Evolutionary conservation across 495 filamentous ascomycete genomes (phyloP), one percentile per base, ranked within the genome.

Genomic region (Letharia lupina): DNA sequence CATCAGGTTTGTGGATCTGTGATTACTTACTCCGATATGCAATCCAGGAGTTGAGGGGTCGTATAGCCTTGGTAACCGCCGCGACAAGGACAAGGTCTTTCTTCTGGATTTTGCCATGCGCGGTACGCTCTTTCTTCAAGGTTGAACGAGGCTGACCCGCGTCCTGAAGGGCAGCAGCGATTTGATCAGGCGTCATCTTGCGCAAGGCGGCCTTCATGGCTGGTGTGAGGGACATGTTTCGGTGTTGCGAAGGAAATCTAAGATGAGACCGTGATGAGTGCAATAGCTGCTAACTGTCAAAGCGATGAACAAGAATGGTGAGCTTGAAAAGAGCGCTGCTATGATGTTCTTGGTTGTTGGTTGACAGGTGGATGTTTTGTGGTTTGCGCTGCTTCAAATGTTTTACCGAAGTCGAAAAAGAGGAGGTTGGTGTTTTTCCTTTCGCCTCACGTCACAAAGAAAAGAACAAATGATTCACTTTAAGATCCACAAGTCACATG

Each of bases 41-140:
- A 68, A 83, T 81, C 67, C 75, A 83, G 39, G 74, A 76, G 64
- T 83, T 83, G 13, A 83, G 63, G 33, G 78, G 71, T 35, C 70
- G 48, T 61, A 56, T 67, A 23, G 48, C 28, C 54, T 70, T 70
- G 33, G 37, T n/a, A 23, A 28, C 23, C 23, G n/a, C 61, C 58
- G 66, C 61, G 4, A 50, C 45, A 33, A 35, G 45, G 23, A 48
- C 44, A 23, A 50, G 47, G 42, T 50, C 60, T n/a, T 61, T 50
- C 44, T 66, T 66, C 57, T 66, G 60, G 37, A 40, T 42, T 40
- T 64, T 64, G 23, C 35, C 54, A 35, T 59, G 56, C 15, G 31
- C 31, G 12, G 13, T 18, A 59, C 39, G 31, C 31, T 35, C 15
- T 59, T 18, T 31, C 56, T 37, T 59, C n/a, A 20, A 10, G 52